Evolutionary conservation across 1,284 basidiomycete species (phyloP).

Genomic region (Vanrija humicola): DNA sequence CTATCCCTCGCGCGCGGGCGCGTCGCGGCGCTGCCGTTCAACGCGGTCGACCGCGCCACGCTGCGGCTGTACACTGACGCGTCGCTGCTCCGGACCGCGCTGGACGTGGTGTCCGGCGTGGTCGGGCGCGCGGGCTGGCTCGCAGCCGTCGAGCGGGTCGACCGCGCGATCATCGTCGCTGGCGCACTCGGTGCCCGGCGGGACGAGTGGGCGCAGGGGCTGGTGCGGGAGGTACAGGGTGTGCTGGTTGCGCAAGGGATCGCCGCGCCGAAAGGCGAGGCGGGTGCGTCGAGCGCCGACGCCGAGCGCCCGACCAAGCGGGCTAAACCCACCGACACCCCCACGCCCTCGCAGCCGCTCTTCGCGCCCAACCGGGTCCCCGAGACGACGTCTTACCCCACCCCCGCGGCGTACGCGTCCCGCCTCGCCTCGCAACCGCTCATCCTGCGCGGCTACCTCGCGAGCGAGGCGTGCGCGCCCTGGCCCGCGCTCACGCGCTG

Average conservation of each 20-base stretch:
- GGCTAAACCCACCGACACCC: too few relatives aligned
- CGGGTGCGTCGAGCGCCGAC: too few relatives aligned
- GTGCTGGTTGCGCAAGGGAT: constrained; percentile 11
- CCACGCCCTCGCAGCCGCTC: neutral
- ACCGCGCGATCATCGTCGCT: constrained; percentile 76
- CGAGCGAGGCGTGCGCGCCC: constrained; percentile 67
- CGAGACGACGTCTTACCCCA: too few relatives aligned
- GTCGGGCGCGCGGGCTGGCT: neutral
- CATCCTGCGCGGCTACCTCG: constrained; percentile 59
- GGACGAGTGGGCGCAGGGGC: constrained; percentile 58
- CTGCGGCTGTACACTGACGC: constrained; percentile 52
- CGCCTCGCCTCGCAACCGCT: constrained; percentile 60
- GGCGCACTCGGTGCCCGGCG: constrained; percentile 66
- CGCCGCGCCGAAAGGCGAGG: neutral
- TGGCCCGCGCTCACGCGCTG: constrained; percentile 58
- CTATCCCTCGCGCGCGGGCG: constrained; percentile 47
- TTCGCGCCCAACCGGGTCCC: neutral
- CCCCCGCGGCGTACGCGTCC: constrained; percentile 51
- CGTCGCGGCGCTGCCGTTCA: constrained; percentile 49
- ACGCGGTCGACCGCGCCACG: constrained; percentile 44
- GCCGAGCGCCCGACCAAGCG: too few relatives aligned
- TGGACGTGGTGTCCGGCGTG: constrained; percentile 10
- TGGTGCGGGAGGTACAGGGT: constrained; percentile 57
- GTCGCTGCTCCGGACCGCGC: constrained; percentile 29
- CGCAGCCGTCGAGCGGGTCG: constrained; percentile 58